Evolutionary conservation across 192 early-diverging fungal species (phyloP).

Genomic region (Jimgerdemannia flammicorona): DNA sequence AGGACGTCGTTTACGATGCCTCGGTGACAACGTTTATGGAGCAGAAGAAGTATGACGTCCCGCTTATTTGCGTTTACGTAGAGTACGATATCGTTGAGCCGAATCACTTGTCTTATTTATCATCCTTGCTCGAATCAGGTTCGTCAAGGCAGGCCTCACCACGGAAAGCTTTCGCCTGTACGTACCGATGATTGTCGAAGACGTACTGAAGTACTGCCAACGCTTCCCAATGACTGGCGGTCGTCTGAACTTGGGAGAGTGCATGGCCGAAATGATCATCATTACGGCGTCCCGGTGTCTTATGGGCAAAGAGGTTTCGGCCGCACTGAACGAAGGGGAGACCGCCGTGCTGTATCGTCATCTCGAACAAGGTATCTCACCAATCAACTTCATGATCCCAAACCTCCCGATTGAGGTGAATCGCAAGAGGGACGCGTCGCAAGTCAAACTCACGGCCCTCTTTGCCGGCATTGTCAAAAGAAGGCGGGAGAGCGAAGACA

Average conservation of each 20-base stretch:
- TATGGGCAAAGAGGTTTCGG: slow-evolving; percentile 90
- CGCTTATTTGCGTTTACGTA: not conserved
- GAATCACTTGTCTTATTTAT: not conserved
- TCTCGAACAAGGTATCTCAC: slow-evolving; percentile 88
- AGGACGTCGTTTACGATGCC: slow-evolving; percentile 95
- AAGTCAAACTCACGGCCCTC: slow-evolving; percentile 75
- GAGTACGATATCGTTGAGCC: not conserved
- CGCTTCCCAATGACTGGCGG: slow-evolving; percentile 51
- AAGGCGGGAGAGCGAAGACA: slow-evolving; percentile 52
- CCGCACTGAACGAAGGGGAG: slow-evolving; percentile 36
- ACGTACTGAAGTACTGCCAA: slow-evolving; percentile 62
- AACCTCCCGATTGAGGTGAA: slow-evolving; percentile 89
- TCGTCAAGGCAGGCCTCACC: slow-evolving; percentile 91
- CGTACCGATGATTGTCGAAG: slow-evolving; percentile 81
- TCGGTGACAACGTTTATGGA: slow-evolving; percentile 92
- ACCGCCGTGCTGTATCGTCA: slow-evolving; percentile 87
- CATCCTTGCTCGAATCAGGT: slow-evolving; percentile 41
- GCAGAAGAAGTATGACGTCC: slow-evolving; percentile 79
- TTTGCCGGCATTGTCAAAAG: slow-evolving; percentile 80
- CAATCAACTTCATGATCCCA: slow-evolving; percentile 92
- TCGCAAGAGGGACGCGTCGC: slow-evolving; percentile 80
- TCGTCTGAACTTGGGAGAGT: slow-evolving; percentile 64
- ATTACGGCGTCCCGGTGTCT: slow-evolving; percentile 91
- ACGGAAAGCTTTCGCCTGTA: slow-evolving; percentile 84
- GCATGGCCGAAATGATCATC: slow-evolving; percentile 88